Evolutionary conservation across 169 alveolate genomes (phyloP), one percentile per base, ranked within the genome.

Genomic region (Plasmodium cynomolgi): DNA sequence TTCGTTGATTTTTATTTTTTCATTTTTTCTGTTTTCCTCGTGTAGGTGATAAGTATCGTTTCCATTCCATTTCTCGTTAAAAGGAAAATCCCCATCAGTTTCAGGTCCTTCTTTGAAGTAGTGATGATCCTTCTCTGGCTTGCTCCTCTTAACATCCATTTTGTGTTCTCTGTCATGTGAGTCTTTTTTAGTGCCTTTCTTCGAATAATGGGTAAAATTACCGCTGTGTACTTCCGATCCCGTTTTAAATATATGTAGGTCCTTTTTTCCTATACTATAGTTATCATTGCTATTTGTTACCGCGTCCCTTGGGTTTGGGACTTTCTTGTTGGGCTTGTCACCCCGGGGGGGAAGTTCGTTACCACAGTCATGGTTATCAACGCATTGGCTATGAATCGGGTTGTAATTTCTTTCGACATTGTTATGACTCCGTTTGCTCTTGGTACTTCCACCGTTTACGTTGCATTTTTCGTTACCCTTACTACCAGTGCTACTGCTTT

Each of bases 1-100:
- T 23, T 84, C 92, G n/a, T 72, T 73, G 23, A 4, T 29, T 84
- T 84, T 47, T 11, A 20, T 26, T 71, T 84, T 68, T 41, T 84
- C 84, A 39, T 72, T 68, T 44, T 72, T 72, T 58, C 41, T 56
- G 23, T 83, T 75, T 33, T 83, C 81, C 44, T 83, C 58, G 13
- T 41, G 26, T 23, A 47, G 11, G 29, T 8, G 17, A 17, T 15
- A 26, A 20, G 77, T 84, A 39, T 3, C 39, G 11, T 84, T 31
- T 44, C 29, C 62, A 72, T 73, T 84, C 11, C 39, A 26, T 41
- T 84, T 17, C 20, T 3, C 54, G 75, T 84, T 68, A 58, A 31
- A 7, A 9, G 33, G 79, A 47, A 17, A 58, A 20, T 84, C 77
- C 0, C 77, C 72, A 41, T 84, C 77, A 7, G 44, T 83, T n/a